These are phyloP conservation scores for Pilaira anomala DNA, from an alignment of 192 early-diverging fungal species.

Conservation along the genomic window DNA sequence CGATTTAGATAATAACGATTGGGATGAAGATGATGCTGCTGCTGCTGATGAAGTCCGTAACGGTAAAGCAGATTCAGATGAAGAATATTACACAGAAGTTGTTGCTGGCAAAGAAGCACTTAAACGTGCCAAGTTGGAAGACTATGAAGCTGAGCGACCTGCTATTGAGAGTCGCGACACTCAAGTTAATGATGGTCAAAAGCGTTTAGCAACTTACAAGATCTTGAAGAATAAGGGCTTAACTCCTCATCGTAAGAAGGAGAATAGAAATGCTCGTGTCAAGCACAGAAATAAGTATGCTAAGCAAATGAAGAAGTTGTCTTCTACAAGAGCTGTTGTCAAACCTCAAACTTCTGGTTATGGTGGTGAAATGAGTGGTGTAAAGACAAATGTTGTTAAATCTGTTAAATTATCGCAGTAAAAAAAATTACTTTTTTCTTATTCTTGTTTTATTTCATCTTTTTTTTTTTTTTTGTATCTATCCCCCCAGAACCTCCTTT, in stretches of 20 bases:
- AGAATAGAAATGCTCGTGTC: slow-evolving; percentile 91
- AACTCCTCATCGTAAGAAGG: slow-evolving; percentile 87
- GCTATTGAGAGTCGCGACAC: slow-evolving; percentile 36
- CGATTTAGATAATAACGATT: slow-evolving; percentile 57
- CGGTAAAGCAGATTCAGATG: slow-evolving; percentile 51
- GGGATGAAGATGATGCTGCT: slow-evolving; percentile 56
- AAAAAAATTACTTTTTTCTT: neutral
- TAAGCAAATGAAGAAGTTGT: slow-evolving; percentile 86
- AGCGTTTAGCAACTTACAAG: slow-evolving; percentile 80
- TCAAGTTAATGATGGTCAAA: slow-evolving; percentile 49
- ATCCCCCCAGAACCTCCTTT: too few species aligned
- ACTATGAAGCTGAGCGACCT: slow-evolving; percentile 41
- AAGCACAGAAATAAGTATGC: slow-evolving; percentile 89
- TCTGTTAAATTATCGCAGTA: slow-evolving; percentile 64
- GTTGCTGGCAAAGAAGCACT: slow-evolving; percentile 45
- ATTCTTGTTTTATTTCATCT: too few species aligned
- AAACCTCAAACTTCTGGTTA: slow-evolving; percentile 73
- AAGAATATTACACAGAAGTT: slow-evolving; percentile 50
- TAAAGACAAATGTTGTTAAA: slow-evolving; percentile 81
- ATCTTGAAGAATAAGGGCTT: slow-evolving; percentile 97
- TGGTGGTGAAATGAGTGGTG: slow-evolving; percentile 92
- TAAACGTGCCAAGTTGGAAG: slow-evolving; percentile 48
- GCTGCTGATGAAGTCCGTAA: slow-evolving; percentile 40
- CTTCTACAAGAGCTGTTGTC: slow-evolving; percentile 69
- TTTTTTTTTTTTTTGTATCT: too few species aligned